Evolutionary conservation across 768 basidiomycete species (phyloP).

Genomic region (Tylopilus plumbeoviolaceoides): DNA sequence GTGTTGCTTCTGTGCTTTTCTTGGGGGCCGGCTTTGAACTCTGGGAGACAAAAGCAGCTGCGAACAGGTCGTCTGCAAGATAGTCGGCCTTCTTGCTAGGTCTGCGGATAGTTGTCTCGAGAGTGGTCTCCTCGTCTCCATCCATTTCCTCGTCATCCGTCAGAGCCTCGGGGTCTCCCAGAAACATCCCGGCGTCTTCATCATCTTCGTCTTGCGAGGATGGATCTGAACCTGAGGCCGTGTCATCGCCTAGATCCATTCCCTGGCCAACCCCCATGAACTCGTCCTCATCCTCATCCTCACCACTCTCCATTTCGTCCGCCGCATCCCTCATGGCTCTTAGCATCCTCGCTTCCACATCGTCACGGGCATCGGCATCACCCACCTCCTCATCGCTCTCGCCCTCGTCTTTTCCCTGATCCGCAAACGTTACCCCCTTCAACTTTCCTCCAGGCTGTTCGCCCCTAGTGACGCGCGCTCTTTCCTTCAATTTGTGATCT

Average conservation of each 20-base stretch:
- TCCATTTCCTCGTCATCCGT: constrained; percentile 20
- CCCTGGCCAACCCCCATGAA: too few species aligned
- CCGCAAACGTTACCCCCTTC: constrained; percentile 14
- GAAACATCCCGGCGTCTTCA: constrained; percentile 8
- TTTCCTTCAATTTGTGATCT: constrained; percentile 49
- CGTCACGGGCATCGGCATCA: constrained; percentile 17
- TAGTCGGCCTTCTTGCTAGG: constrained; percentile 41
- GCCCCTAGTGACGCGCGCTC: constrained; percentile 30
- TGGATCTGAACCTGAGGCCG: too few species aligned
- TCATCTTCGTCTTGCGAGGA: constrained; percentile 7
- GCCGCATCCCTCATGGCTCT: constrained; percentile 28
- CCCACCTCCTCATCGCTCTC: constrained; percentile 25
- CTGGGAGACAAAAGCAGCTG: constrained; percentile 47
- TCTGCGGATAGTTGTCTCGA: background rate
- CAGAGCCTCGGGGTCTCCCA: constrained; percentile 11
- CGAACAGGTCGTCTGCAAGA: constrained; percentile 65
- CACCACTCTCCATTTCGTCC: constrained; percentile 16
- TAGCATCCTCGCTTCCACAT: constrained; percentile 25
- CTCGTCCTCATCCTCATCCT: background rate
- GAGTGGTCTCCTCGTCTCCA: background rate
- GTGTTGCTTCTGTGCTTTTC: constrained; percentile 23
- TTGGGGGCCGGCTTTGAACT: constrained; percentile 7
- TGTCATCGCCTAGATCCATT: too few species aligned
- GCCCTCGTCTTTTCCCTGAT: constrained; percentile 18
- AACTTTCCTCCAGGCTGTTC: constrained; percentile 7